phyloP scores from a whole-genome alignment of 495 filamentous ascomycete genomes.

The Penicillium ucsense region DNA sequence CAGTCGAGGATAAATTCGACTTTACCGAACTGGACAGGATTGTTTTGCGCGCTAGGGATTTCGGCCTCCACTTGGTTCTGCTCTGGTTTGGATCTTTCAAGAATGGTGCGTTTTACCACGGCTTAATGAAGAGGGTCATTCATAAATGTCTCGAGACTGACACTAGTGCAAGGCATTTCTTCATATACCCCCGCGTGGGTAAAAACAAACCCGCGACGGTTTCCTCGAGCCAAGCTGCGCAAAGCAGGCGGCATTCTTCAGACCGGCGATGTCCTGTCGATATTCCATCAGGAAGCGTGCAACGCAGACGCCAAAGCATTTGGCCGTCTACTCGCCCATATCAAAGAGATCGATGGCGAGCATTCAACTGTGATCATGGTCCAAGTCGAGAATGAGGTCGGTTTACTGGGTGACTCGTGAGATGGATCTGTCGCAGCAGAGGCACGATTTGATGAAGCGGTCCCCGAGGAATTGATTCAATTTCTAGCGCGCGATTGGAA shows the following conservation, averaged over 20 bases:
- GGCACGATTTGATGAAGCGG: constrained; percentile 19
- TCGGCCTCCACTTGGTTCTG: constrained; percentile 33
- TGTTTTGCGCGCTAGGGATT: constrained; percentile 27
- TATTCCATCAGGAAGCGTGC: constrained; percentile 25
- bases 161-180: constrained; percentile 12
- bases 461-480: constrained; percentile 25
- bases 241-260: constrained; percentile 19
- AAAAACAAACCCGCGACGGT: constrained; percentile 32
- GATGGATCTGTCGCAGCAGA: constrained; percentile 29
- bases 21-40: constrained; percentile 35
- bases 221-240: constrained; percentile 27
- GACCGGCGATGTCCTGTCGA: constrained; percentile 24
- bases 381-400: constrained; percentile 42
- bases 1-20: constrained; percentile 34
- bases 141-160: too few species aligned
- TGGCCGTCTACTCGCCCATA: constrained; percentile 23
- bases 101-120: constrained; percentile 22
- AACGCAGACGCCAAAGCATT: constrained; percentile 32
- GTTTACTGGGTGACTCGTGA: constrained; percentile 36
- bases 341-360: constrained; percentile 28
- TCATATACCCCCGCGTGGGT: constrained; percentile 37
- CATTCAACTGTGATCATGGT: constrained; percentile 40
- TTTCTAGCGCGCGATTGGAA: constrained; percentile 22
- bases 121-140: too few species aligned
- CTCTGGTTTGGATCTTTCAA: constrained; percentile 46